These are phyloP conservation scores for Aureobasidium subglaciale DNA, from an alignment of 2,329 filamentous ascomycete genomes.

Conservation along the genomic window DNA sequence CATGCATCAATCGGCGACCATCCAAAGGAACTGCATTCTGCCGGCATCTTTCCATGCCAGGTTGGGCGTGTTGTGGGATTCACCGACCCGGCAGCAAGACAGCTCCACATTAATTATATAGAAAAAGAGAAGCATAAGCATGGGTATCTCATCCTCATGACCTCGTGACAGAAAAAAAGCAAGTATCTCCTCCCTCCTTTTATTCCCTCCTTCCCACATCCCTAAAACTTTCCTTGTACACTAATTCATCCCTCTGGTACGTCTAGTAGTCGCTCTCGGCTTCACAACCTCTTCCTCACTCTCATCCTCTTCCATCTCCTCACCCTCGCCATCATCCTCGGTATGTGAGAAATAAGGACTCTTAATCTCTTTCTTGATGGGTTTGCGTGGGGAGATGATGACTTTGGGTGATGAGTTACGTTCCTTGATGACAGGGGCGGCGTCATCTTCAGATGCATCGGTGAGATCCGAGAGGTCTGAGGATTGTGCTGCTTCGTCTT, in stretches of 20 bases:
- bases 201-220: not conserved
- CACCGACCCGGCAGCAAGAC: too few species aligned
- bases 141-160: constrained; percentile 3
- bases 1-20: too few species aligned
- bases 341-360: constrained; percentile 23
- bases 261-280: constrained; percentile 26
- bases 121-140: not conserved
- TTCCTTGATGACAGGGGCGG: not conserved
- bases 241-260: constrained; percentile 24
- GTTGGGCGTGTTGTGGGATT: too few species aligned
- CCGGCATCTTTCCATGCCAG: too few species aligned
- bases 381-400: constrained; percentile 21
- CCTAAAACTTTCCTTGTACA: not conserved
- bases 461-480: constrained; percentile 1
- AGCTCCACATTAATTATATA: not conserved
- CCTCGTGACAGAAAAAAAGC: too few species aligned
- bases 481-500: not conserved
- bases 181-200: not conserved
- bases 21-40: too few species aligned
- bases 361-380: constrained; percentile 19
- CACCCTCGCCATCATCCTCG: constrained; percentile 18
- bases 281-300: constrained; percentile 24
- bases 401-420: constrained; percentile 21
- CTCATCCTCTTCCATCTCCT: constrained; percentile 19
- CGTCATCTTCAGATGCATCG: not conserved